These are phyloP conservation scores for Neostapfia colusana DNA, from an alignment of 176 grass and related monocot genomes.

Conservation along the genomic window DNA sequence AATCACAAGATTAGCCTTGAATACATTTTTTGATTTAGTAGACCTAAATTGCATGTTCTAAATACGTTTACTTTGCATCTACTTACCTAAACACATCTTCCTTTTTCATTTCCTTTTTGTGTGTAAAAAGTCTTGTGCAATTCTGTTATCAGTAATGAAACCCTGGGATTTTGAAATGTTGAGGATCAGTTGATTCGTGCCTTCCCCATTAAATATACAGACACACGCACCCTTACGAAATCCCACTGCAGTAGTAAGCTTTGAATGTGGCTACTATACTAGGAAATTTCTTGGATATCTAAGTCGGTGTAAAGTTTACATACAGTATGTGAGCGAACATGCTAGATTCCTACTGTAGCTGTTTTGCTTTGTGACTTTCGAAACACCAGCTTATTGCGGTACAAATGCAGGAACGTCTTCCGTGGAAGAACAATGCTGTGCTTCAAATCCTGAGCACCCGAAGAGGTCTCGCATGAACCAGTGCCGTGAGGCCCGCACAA, in stretches of 20 bases:
- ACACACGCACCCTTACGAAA: no score
- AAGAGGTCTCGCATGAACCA: slow-evolving; percentile 18
- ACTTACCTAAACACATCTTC: neutral
- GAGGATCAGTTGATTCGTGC: neutral
- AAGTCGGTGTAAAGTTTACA: neutral
- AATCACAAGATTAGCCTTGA: neutral
- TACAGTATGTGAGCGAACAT: neutral
- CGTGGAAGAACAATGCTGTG: slow-evolving; percentile 63
- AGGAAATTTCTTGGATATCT: neutral
- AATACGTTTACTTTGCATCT: neutral
- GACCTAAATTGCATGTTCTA: neutral
- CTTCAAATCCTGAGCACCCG: slow-evolving; percentile 59
- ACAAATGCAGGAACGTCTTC: slow-evolving; percentile 55
- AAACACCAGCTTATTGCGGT: neutral
- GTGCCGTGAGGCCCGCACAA: neutral
- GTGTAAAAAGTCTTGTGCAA: neutral
- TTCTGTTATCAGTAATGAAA: neutral
- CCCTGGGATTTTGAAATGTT: neutral
- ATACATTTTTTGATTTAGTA: neutral
- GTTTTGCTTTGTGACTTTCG: neutral
- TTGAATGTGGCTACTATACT: slow-evolving; percentile 3
- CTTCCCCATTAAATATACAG: no score
- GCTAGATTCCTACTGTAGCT: neutral
- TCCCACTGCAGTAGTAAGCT: neutral
- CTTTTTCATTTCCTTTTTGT: neutral